Base-by-base conservation (phyloP, 1,139 yeast genomes). In the Protomyces gravidus region DNA sequence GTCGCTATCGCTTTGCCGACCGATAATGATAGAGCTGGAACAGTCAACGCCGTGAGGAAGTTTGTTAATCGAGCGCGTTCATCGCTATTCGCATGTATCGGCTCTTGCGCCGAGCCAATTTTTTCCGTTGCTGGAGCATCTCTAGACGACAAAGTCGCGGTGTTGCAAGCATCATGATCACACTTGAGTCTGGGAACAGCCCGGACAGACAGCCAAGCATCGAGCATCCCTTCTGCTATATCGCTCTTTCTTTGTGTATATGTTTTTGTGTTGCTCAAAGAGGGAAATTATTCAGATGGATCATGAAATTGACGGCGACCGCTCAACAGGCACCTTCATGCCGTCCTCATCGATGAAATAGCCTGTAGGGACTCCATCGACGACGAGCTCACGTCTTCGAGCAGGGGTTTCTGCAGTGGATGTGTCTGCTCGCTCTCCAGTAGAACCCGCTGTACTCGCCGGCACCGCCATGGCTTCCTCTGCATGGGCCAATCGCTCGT, bases 341-440 rank as follows among this genome's bases (percentile, higher is more conserved):
- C 58, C 58, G 23, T 53, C 58, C 36, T 45, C 58, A 33, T 53
- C 58, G 5, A 53, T 17, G 15, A 45, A 19, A 15, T 50, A 45
- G 3, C 47, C 58, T n/a, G 47, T 45, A 7, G 46, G 25, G 15
- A 45, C 51, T 7, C 58, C 58, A 28, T 53, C 58, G 2, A 53
- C 26, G 15, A 50, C 45, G 25, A 53, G 26, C n/a, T 53, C 58
- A 9, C 47, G 45, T 23, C 46, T 39, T 11, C 51, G 25, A 15
- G 36, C 58, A 13, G 27, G 21, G 2, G 11, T 32, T 15, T 46
- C 27, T 3, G 27, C 50, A 13, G 36, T 30, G 15, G 36, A 30
- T n/a, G n/a, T n/a, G n/a, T n/a, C n/a, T n/a, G n/a, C n/a, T n/a
- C n/a, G n/a, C n/a, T n/a, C n/a, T 2, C 26, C 32, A 2, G 21